Evolutionary conservation across 305 asterid genomes (phyloP).

Genomic region (Fraxinus latifolia): DNA sequence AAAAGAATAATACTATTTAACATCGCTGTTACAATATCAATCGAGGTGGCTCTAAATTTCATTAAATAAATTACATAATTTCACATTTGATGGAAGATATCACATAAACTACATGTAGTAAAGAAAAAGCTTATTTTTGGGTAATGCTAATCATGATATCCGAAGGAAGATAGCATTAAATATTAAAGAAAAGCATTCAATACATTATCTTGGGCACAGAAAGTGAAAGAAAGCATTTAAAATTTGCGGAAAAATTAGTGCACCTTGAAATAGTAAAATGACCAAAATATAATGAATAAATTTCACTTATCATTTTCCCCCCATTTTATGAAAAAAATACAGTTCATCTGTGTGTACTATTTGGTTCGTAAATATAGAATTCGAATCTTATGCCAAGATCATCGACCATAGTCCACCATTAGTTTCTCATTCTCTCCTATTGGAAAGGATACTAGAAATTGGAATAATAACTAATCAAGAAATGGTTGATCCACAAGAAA

Average conservation of each 20-base stretch:
- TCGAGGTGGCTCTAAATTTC: neutral
- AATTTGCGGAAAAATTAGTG: neutral
- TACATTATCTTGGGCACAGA: slow-evolving; percentile 31
- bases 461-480: slow-evolving; percentile 6
- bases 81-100: too few species aligned
- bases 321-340: neutral
- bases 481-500: slow-evolving; percentile 5
- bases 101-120: neutral
- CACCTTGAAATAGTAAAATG: neutral
- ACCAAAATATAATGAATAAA: slow-evolving; percentile 4
- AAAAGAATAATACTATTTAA: neutral
- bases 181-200: slow-evolving; percentile 22
- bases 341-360: neutral
- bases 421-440: neutral
- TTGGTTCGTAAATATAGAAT: neutral
- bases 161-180: slow-evolving; percentile 23
- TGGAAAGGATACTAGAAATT: neutral
- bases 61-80: neutral
- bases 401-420: neutral
- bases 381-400: neutral
- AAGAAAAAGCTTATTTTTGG: slow-evolving; percentile 26
- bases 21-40: neutral
- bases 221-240: slow-evolving; percentile 26
- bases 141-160: slow-evolving; percentile 28
- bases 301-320: neutral